Evolutionary conservation across 805 yeast species (phyloP).

Genomic region (Yarrowia alimentaria): DNA sequence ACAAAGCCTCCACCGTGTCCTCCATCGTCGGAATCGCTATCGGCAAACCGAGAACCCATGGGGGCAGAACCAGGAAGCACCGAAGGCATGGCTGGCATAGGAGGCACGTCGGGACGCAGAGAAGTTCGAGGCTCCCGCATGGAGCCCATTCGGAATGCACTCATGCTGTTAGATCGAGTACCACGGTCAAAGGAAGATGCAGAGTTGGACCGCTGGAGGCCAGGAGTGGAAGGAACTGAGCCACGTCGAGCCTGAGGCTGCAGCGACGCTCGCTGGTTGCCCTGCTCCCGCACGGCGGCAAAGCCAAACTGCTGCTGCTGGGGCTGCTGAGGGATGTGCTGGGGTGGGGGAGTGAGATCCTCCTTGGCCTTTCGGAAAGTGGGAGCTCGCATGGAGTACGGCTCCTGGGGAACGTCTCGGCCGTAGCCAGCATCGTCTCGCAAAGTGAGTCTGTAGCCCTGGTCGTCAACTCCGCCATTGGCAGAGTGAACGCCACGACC

Average conservation of each 20-base stretch:
- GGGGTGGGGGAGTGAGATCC: background rate
- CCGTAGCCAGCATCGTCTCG: conserved; percentile 26
- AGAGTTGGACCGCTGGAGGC: conserved; percentile 22
- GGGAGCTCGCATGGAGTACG: conserved; percentile 26
- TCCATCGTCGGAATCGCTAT: conserved; percentile 15
- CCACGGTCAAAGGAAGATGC: conserved; percentile 27
- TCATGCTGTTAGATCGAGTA: conserved; percentile 11
- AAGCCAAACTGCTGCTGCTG: conserved; percentile 4
- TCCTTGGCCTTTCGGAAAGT: conserved; percentile 14
- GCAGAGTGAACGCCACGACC: conserved; percentile 15
- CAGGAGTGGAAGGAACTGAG: conserved; percentile 5
- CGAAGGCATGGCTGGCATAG: conserved; percentile 13
- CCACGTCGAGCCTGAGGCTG: conserved; percentile 22
- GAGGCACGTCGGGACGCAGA: conserved; percentile 23
- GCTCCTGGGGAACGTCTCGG: conserved; percentile 20
- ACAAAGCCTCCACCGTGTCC: too few species aligned
- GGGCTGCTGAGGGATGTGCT: background rate
- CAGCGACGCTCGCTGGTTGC: conserved; percentile 3
- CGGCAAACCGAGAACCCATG: conserved; percentile 9
- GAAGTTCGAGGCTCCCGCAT: conserved; percentile 26
- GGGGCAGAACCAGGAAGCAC: conserved; percentile 1
- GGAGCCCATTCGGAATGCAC: conserved; percentile 27
- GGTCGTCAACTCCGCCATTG: conserved; percentile 17
- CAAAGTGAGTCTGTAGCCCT: conserved; percentile 24
- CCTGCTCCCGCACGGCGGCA: conserved; percentile 21